These are phyloP conservation scores for Sonneratia caseolaris DNA, from an alignment of 345 rosid genomes.

Conservation along the genomic window DNA sequence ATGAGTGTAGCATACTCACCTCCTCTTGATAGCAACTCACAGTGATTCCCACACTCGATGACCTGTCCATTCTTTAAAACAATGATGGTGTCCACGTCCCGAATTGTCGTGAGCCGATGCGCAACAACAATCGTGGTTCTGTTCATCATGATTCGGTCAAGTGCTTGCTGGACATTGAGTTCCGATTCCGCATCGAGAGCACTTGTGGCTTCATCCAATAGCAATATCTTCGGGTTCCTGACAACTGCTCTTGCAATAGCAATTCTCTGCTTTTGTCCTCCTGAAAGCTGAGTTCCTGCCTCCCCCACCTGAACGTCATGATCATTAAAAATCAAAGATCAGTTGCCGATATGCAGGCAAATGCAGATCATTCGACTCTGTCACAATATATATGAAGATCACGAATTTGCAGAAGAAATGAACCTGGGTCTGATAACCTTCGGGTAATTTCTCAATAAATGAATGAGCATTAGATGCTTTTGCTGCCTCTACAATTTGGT, in stretches of 20 bases:
- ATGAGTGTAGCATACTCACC: slow-evolving; percentile 60
- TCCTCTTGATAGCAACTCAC: slow-evolving; percentile 43
- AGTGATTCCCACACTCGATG: slow-evolving; percentile 64
- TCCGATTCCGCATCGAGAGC: slow-evolving; percentile 86
- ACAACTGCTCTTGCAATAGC: slow-evolving; percentile 79
- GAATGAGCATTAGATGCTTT: slow-evolving; percentile 78
- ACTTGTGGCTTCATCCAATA: slow-evolving; percentile 84
- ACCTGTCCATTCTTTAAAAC: slow-evolving; percentile 64
- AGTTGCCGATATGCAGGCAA: background rate
- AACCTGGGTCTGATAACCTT: slow-evolving; percentile 71
- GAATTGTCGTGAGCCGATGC: slow-evolving; percentile 60
- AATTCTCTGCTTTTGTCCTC: slow-evolving; percentile 86
- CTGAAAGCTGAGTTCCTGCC: slow-evolving; percentile 93
- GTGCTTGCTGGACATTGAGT: slow-evolving; percentile 60
- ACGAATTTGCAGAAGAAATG: background rate
- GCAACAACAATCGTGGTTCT: slow-evolving; percentile 69
- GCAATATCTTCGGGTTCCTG: slow-evolving; percentile 70
- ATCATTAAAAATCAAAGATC: background rate
- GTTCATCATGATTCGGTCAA: slow-evolving; percentile 47
- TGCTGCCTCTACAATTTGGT: slow-evolving; percentile 51
- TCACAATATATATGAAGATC: too few species aligned
- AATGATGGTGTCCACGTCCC: slow-evolving; percentile 55
- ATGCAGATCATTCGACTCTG: background rate
- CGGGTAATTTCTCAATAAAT: slow-evolving; percentile 47
- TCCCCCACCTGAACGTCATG: slow-evolving; percentile 62